phyloP scores from a whole-genome alignment of 768 basidiomycete genomes.

The Suillus brevipes region DNA sequence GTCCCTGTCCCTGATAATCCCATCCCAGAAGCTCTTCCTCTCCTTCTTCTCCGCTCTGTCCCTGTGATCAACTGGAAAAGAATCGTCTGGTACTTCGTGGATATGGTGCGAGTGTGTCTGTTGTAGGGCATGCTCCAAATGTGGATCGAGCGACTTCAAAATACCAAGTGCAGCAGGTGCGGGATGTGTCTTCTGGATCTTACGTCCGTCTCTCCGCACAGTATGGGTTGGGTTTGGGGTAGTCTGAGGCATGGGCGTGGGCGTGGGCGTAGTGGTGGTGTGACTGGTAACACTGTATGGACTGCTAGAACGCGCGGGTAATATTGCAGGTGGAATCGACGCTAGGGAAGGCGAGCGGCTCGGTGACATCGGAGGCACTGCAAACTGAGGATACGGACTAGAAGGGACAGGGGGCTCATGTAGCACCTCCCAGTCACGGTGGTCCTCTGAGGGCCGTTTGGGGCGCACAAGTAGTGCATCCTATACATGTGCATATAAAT shows the following conservation, averaged over 20 bases:
- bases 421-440: conserved; percentile 7
- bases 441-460: not conserved
- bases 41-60: conserved; percentile 48
- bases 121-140: conserved; percentile 22
- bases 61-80: conserved; percentile 26
- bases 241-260: conserved; percentile 12
- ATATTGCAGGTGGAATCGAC: conserved; percentile 40
- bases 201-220: conserved; percentile 26
- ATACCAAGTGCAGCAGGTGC: conserved; percentile 50
- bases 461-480: not conserved
- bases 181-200: conserved; percentile 27
- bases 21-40: conserved; percentile 57
- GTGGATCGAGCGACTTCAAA: conserved; percentile 63
- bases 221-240: conserved; percentile 17
- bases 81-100: conserved; percentile 31
- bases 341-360: conserved; percentile 55
- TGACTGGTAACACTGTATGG: conserved; percentile 42
- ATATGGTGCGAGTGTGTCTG: conserved; percentile 16
- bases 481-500: not conserved
- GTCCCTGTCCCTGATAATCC: conserved; percentile 36
- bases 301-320: conserved; percentile 42
- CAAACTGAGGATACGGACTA: conserved; percentile 16
- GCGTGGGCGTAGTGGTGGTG: conserved; percentile 8
- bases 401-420: conserved; percentile 16
- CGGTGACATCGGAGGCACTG: conserved; percentile 29